Percentiles rank a stretch among this genome's conserved stretches.
phyloP scores from a whole-genome alignment of 257 asterid genomes.

The Jasminum sambac region DNA sequence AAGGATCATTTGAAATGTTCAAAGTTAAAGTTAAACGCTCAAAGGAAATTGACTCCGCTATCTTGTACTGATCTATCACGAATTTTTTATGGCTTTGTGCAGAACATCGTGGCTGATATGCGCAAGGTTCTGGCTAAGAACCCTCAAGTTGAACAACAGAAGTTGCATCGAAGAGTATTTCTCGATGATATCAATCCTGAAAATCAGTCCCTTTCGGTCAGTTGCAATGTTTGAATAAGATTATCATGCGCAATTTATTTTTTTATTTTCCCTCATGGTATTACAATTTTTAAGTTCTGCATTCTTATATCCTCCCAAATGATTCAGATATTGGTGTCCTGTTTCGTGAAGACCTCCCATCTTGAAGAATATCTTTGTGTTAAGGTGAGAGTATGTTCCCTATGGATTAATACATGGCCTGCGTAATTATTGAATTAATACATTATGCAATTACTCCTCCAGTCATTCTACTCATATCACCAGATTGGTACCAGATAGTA shows the following conservation, averaged over 20 bases:
- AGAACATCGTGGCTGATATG: conserved; percentile 95
- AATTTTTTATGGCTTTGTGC: conserved; percentile 26
- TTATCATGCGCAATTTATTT: too few species aligned
- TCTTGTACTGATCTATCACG: conserved; percentile 14
- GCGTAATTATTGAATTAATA: conserved; percentile 4
- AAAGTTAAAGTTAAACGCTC: background rate
- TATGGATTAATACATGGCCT: background rate
- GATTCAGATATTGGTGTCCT: conserved; percentile 80
- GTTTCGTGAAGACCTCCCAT: conserved; percentile 99
- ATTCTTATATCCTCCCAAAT: conserved; percentile 17
- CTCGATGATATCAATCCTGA: conserved; percentile 79
- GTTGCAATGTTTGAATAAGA: conserved; percentile 35
- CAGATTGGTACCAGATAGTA: background rate
- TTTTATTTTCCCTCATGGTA: too few species aligned
- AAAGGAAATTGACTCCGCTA: conserved; percentile 13
- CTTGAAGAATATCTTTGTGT: conserved; percentile 93
- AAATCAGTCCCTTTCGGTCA: conserved; percentile 86
- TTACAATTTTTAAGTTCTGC: conserved; percentile 10
- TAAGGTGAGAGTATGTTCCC: conserved; percentile 61
- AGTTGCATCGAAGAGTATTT: conserved; percentile 86
- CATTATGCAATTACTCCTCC: conserved; percentile 15
- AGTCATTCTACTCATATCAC: conserved; percentile 6
- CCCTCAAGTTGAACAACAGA: conserved; percentile 95
- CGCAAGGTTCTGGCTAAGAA: conserved; percentile 90
- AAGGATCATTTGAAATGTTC: conserved; percentile 31